A percentile compares a stretch with the other conserved stretches of the same genome.
Evolutionary conservation across 1,284 basidiomycete species (phyloP).

Genomic region (Ceratorhiza oryzae-sativae): DNA sequence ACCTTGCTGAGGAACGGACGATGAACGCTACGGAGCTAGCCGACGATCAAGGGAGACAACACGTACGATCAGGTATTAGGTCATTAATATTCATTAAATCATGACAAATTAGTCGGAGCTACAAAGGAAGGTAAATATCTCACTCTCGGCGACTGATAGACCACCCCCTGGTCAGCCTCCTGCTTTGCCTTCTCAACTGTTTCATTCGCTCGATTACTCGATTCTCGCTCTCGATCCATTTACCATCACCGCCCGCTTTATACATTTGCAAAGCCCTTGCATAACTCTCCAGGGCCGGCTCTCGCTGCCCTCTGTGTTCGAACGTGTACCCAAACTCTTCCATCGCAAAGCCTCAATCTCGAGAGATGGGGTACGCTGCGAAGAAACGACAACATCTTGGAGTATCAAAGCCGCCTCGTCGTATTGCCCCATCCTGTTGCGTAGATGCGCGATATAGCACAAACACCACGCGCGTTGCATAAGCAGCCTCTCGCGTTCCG

Average conservation of each 20-base stretch:
- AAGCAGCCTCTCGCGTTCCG: background rate
- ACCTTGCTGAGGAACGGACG: background rate
- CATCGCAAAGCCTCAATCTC: constrained; percentile 30
- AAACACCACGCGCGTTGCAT: constrained; percentile 28
- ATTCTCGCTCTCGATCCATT: constrained; percentile 18
- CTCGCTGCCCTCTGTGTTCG: constrained; percentile 2
- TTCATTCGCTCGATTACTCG: constrained; percentile 20
- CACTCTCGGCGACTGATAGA: no score
- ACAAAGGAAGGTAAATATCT: no score
- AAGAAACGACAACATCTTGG: background rate
- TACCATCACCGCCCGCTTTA: constrained; percentile 8
- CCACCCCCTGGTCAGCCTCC: background rate
- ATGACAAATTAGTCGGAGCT: no score
- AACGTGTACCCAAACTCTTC: constrained; percentile 26
- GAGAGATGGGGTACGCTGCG: background rate
- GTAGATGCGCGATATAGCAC: constrained; percentile 20
- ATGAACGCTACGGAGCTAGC: no score
- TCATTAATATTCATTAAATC: no score
- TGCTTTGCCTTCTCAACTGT: background rate
- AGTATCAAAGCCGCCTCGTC: constrained; percentile 7
- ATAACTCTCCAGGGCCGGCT: constrained; percentile 4
- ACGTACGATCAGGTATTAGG: no score
- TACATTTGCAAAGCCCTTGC: constrained; percentile 13
- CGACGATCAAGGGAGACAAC: no score
- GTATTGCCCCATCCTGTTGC: constrained; percentile 2